Percentiles rank a stretch among this genome's conserved stretches.
Evolutionary conservation across 805 yeast species (phyloP).

Genomic region (Starmera pachycereana): DNA sequence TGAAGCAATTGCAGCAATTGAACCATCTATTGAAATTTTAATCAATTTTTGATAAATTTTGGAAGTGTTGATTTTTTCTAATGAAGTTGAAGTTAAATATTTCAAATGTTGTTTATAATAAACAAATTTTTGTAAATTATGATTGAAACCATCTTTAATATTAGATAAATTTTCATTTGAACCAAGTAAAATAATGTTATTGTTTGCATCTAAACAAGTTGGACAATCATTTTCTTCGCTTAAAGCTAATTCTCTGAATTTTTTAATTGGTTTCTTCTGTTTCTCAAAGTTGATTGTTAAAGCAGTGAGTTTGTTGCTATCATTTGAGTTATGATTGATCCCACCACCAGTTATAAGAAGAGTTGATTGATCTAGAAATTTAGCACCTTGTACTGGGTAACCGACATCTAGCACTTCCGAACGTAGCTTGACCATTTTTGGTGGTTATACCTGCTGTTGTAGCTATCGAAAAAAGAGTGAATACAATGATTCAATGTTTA

Average conservation of each 20-base stretch:
- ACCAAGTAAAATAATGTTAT: constrained; percentile 54
- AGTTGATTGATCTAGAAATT: constrained; percentile 53
- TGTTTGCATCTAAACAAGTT: constrained; percentile 57
- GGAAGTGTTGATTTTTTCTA: constrained; percentile 32
- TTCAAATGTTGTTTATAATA: constrained; percentile 61
- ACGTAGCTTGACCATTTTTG: constrained; percentile 12
- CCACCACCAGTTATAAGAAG: constrained; percentile 87
- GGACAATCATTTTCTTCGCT: constrained; percentile 76
- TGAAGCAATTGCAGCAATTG: constrained; percentile 62
- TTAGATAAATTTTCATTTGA: constrained; percentile 61
- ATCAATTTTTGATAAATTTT: constrained; percentile 56
- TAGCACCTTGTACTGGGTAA: constrained; percentile 75
- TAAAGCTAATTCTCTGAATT: constrained; percentile 56
- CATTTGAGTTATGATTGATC: constrained; percentile 42
- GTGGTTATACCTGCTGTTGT: neutral
- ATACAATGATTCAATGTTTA: too few relatives aligned
- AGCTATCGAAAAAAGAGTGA: too few relatives aligned
- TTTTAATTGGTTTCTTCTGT: constrained; percentile 39
- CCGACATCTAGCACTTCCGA: constrained; percentile 28
- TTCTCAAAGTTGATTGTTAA: constrained; percentile 49
- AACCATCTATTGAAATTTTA: constrained; percentile 44
- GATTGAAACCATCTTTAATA: constrained; percentile 44
- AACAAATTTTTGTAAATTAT: constrained; percentile 64
- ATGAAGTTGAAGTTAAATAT: constrained; percentile 54
- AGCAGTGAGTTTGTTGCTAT: constrained; percentile 75